These are phyloP conservation scores for Penicillium diatomitis DNA, from an alignment of 495 filamentous ascomycete genomes.

Conservation along the genomic window DNA sequence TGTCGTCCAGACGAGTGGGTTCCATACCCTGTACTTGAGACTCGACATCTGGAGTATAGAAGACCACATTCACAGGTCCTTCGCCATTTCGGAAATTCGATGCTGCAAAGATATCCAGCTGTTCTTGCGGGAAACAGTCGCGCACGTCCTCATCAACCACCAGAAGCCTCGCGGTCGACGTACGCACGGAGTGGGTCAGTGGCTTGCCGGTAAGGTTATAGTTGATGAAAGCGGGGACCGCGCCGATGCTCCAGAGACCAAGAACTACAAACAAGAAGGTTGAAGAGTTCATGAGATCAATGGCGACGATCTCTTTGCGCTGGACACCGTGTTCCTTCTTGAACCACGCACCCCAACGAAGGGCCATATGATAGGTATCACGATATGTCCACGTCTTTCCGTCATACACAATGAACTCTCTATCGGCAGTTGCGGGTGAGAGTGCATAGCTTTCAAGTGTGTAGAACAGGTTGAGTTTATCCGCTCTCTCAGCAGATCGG, in stretches of 20 bases:
- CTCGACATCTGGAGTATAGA: slow-evolving; percentile 56
- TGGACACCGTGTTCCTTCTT: slow-evolving; percentile 60
- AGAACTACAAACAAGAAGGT: slow-evolving; percentile 76
- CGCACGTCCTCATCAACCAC: slow-evolving; percentile 66
- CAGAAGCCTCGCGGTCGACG: slow-evolving; percentile 59
- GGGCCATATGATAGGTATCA: slow-evolving; percentile 62
- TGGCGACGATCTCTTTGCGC: slow-evolving; percentile 72
- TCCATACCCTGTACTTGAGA: slow-evolving; percentile 46
- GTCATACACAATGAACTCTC: slow-evolving; percentile 63
- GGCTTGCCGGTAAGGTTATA: slow-evolving; percentile 76
- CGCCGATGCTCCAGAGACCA: slow-evolving; percentile 83
- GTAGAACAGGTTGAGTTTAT: slow-evolving; percentile 71
- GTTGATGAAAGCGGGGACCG: slow-evolving; percentile 87
- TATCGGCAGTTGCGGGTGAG: slow-evolving; percentile 43
- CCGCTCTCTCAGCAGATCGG: slow-evolving; percentile 39
- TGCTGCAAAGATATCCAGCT: slow-evolving; percentile 34
- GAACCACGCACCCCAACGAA: slow-evolving; percentile 80
- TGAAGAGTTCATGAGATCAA: slow-evolving; percentile 83
- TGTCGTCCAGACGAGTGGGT: slow-evolving; percentile 55
- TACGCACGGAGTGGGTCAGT: slow-evolving; percentile 68
- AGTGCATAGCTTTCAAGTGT: slow-evolving; percentile 60
- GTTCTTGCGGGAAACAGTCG: slow-evolving; percentile 37
- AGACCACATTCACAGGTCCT: slow-evolving; percentile 49
- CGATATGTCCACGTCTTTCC: slow-evolving; percentile 70
- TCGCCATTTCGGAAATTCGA: slow-evolving; percentile 36